phyloP scores from a whole-genome alignment of 495 filamentous ascomycete genomes.

The Penicillium taxi region DNA sequence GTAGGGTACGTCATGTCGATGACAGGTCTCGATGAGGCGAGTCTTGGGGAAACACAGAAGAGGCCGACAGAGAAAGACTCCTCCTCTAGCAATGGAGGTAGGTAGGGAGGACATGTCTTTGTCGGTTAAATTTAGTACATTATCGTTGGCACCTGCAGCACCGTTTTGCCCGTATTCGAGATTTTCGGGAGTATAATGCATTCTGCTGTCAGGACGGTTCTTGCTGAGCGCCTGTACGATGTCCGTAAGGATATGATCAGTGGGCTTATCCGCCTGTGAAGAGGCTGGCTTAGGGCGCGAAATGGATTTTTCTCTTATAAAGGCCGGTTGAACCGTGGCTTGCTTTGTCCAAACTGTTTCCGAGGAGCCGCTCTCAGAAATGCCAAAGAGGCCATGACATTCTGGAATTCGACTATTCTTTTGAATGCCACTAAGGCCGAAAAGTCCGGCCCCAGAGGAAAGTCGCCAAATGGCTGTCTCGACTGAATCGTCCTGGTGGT shows the following conservation, averaged over 20 bases:
- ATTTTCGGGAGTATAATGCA: too few species aligned
- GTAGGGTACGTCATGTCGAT: constrained; percentile 56
- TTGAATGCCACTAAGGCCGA: constrained; percentile 66
- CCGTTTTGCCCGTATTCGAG: too few species aligned
- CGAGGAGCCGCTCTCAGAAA: constrained; percentile 55
- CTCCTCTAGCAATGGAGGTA: constrained; percentile 53
- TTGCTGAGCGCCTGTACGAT: too few species aligned
- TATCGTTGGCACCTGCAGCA: too few species aligned
- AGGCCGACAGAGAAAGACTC: constrained; percentile 65
- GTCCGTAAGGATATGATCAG: too few species aligned
- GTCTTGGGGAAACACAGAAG: constrained; percentile 67
- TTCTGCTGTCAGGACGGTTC: too few species aligned
- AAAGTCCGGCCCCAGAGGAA: constrained; percentile 47
- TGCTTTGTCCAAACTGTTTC: neutral
- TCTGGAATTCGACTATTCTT: constrained; percentile 64
- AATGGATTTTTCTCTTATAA: too few species aligned
- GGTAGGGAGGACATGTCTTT: neutral
- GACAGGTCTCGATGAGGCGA: constrained; percentile 63
- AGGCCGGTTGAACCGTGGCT: too few species aligned
- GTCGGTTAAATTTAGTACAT: too few species aligned
- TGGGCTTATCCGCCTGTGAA: too few species aligned
- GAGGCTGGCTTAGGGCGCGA: too few species aligned
- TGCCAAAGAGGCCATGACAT: constrained; percentile 64
- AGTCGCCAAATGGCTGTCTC: constrained; percentile 81
- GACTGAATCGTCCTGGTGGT: constrained; percentile 79